Base-by-base conservation (phyloP, 2,329 filamentous ascomycete species). In the Coniochaeta ligniaria region DNA sequence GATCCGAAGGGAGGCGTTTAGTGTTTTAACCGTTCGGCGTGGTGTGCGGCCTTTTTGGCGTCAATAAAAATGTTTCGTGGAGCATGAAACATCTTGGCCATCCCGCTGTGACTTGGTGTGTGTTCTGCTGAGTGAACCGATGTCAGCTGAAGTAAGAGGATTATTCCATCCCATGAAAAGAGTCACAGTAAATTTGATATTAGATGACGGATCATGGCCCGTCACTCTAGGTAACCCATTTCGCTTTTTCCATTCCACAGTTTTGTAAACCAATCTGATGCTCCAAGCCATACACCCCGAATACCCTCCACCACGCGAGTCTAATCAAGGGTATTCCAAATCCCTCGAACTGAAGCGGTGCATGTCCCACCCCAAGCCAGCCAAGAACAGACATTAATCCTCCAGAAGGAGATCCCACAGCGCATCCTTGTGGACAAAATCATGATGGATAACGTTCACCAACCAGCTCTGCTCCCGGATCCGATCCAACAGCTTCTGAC, bases 381-480 rank as follows among this genome's bases (percentile, higher is more conserved):
- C n/a, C n/a, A 36, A 20, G 3, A 31, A 31, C 14, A 24, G 31
- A 16, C 31, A 36, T 58, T 24, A 58, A 11, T 58, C 56, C 56
- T 58, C 72, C 59, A 80, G 70, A 68, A 93, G 74, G 64, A 91
- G 74, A 56, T 87, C 78, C 91, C 91, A 95, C 67, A 95, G 72
- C 26, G 85, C 88, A 57, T 91, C 82, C 62, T 80, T 79, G 57
- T 92, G 84, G 16, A 92, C 78, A 72, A 83, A 95, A 59, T 89
- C 87, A 68, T 93, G 91, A 73, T 92, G 89, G 67, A 95, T 94
- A 61, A 95, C 82, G 77, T 96, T 98, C 50, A 98, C 92, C 67
- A 99, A 77, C 90, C 93, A 97, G 65, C 85, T 83, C 67, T 92
- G 91, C 54, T 84, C 80, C 69, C 85, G 83, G 38, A 89, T 80